Evolutionary conservation across 805 yeast genomes (phyloP), one percentile per base, ranked within the genome.

Genomic region (Candida michaelii): DNA sequence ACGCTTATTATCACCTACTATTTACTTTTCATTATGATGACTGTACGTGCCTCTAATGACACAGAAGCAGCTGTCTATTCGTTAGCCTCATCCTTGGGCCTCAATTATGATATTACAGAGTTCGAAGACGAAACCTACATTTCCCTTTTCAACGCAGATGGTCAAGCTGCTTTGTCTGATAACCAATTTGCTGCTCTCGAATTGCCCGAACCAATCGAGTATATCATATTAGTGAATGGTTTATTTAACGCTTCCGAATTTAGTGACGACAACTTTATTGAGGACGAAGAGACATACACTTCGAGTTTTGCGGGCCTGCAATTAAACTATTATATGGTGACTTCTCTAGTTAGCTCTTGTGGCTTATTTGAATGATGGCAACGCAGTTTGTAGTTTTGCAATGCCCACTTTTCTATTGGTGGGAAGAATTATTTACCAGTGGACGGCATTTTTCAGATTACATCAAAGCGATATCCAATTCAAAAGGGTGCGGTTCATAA

Each of bases 191-290:
- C 39, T 36, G 23, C 39, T 13, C 39, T 36, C 27, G 39, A 36
- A 36, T 36, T 36, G 27, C 39, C 39, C 27, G 39, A 36, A 36
- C 39, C 39, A 36, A 36, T 36, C 27, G 39, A 36, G 39, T 27
- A 12, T 36, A 17, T 36, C 39, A 36, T 36, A 36, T 7, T 36
- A 36, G 39, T 36, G 23, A 36, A 36, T 36, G 39, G 39, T 36
- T 27, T 36, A 36, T 36, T 36, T 36, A 36, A 36, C 39, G 39
- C 39, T 36, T 36, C 39, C 27, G 39, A 36, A 27, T 36, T 36
- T 27, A 36, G 39, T 36, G 39, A 36, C 33, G 17, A 36, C 23
- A 14, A 27, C 27, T 36, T 18, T 36, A 12, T 15, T 36, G 39
- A 36, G 4, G 32, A 27, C 23, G 39, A 36, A 25, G 32, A 36